Evolutionary conservation across 2,329 filamentous ascomycete species (phyloP), one percentile per base, ranked within the genome.

Genomic region (Niveomyces coronatus): DNA sequence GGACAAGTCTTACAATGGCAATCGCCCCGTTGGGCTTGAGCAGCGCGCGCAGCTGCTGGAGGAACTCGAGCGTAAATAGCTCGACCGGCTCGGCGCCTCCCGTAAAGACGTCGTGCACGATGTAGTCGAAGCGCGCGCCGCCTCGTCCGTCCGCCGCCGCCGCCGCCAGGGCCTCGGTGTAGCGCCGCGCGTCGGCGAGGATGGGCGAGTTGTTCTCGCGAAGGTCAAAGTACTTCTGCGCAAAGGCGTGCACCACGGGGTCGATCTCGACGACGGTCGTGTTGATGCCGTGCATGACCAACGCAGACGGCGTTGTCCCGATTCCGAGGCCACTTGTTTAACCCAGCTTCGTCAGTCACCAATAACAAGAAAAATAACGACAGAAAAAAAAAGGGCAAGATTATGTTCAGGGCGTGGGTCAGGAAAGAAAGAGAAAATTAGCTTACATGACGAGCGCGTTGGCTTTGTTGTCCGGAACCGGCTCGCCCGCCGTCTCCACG

Each of bases 51-150:
- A 98, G 67, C 5, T 81, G 76, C 37, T 72, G 60, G 30, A 98
- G 62, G 52, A 98, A 96, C 49, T 91, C 82, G 5, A 79, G 58
- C 0, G 88, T 96, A 61, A 98, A 98, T 7, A 98, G 74, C 7
- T 79, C 69, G 3, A 88, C 76, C 1, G 91, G 91, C 57, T 96
- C 91, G 0, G 87, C 88, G 37, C 91, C 91, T 17, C 91, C 91
- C 1, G 91, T 98, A 57, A 98, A 98, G 17, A 98, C 91, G 49
- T 98, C 91, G 57, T 98, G 91, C 38, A 98, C 72, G 53, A 98
- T 91, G 64, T 94, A 96, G 62, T 95, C 82, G 57, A 82, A 98
- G 16, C 32, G 36, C 19, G 67, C 67, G 14, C 32, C 31, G n/a
- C n/a, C n/a, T n/a, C n/a, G n/a, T n/a, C n/a, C n/a, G n/a, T n/a